Evolutionary conservation across 306 rosid species (phyloP).

Genomic region (Medicago lupulina): DNA sequence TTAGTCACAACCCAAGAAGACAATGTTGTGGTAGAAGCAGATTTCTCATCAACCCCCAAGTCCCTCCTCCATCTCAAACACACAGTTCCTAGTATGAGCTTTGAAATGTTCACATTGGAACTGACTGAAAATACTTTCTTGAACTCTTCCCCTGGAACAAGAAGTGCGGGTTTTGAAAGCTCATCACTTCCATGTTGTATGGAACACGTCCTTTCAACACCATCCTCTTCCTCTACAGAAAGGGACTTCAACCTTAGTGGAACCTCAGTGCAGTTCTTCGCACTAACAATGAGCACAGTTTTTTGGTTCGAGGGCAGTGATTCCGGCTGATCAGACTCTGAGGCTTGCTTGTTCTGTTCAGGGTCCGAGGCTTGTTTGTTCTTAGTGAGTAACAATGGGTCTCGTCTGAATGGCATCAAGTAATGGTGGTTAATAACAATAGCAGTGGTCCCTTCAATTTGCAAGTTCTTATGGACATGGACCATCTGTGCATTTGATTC

Average conservation of each 20-base stretch:
- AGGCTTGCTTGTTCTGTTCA: conserved; percentile 60
- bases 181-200: conserved; percentile 60
- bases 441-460: conserved; percentile 85
- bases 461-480: conserved; percentile 90
- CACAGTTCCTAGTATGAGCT: conserved; percentile 70
- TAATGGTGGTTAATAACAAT: conserved; percentile 67
- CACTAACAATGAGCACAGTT: conserved; percentile 64
- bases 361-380: conserved; percentile 63
- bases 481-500: conserved; percentile 67
- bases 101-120: conserved; percentile 57
- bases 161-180: conserved; percentile 54
- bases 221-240: conserved; percentile 66
- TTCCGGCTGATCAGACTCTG: conserved; percentile 59
- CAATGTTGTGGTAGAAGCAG: conserved; percentile 39
- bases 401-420: conserved; percentile 81
- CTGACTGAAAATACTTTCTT: conserved; percentile 79
- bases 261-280: conserved; percentile 75
- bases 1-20: conserved; percentile 67
- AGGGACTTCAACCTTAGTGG: conserved; percentile 70
- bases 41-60: conserved; percentile 55
- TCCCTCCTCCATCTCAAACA: conserved; percentile 83
- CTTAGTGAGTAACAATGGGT: conserved; percentile 76
- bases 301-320: conserved; percentile 74
- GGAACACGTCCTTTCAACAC: conserved; percentile 59
- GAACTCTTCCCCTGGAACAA: conserved; percentile 87